Base-by-base conservation (phyloP, 1,139 yeast genomes). In the Candida pseudocylindracea region DNA sequence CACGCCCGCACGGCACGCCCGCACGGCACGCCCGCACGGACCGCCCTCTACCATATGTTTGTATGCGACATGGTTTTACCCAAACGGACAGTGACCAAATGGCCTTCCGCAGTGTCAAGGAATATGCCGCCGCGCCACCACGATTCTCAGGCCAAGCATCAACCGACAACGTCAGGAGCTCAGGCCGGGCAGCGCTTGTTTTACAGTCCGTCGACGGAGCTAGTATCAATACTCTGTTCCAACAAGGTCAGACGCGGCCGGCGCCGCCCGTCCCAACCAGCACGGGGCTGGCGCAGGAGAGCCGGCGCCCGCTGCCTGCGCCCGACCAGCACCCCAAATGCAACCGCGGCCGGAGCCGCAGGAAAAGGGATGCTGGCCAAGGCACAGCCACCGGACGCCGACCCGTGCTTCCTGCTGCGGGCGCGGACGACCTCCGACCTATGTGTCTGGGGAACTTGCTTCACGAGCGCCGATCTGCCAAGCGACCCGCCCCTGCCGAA, bases 141-240 rank as follows among this genome's bases (percentile, higher is more conserved):
- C 20, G 20, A 6, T 15, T 15, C 41, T 36, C 35, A 40, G 60
- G 60, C 51, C 72, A 73, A 70, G 67, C 76, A 66, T 42, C 72
- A 58, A 60, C 61, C 38, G 37, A 15, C 10, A 30, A 31, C 38
- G 36, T 36, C 40, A 36, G 62, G 79, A 73, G 66, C 71, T 74
- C 83, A 70, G 74, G 68, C 53, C 64, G 71, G 48, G 49, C 53
- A 9, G 57, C 56, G 70, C 63, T 65, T 50, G 46, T 51, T 74
- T 56, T 66, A 54, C 72, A 70, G 70, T 70, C 75, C 67, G 81
- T 74, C 81, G 76, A 67, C 80, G 78, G 83, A 78, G 83, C 79
- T 53, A 15, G 20, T 15, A 15, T 15, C 20, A 15, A 15, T 15
- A 59, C 74, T 67, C 83, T 72, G 83, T 63, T 63, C 54, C 60